phyloP scores from a whole-genome alignment of 1,139 yeast species.

The Neolecta irregularis region DNA sequence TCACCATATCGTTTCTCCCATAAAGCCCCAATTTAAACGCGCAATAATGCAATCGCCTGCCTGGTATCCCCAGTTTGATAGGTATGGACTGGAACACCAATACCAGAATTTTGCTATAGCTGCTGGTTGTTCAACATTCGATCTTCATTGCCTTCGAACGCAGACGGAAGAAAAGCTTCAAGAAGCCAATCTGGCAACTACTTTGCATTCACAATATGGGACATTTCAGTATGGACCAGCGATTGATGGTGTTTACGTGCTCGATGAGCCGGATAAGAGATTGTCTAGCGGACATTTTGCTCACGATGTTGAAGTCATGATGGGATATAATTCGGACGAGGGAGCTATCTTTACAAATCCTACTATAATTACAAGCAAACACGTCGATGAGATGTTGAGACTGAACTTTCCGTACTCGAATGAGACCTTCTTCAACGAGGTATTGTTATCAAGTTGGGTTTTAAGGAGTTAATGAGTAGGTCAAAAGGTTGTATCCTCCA shows the following conservation, averaged over 20 bases:
- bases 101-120: neutral
- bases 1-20: too few species aligned
- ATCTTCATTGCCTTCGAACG: slow-evolving; percentile 1
- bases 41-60: slow-evolving; percentile 5
- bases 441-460: too few species aligned
- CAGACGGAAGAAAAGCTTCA: neutral
- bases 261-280: slow-evolving; percentile 1
- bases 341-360: slow-evolving; percentile 3
- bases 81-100: neutral
- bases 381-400: too few species aligned
- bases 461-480: too few species aligned
- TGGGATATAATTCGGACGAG: slow-evolving; percentile 1
- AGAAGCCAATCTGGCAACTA: neutral
- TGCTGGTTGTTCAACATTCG: slow-evolving; percentile 1
- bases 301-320: slow-evolving; percentile 1
- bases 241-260: slow-evolving; percentile 3
- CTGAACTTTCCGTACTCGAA: too few species aligned
- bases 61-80: neutral
- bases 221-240: slow-evolving; percentile 3
- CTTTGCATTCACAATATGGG: neutral
- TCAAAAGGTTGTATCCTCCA: too few species aligned
- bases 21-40: slow-evolving; percentile 1
- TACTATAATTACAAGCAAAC: neutral
- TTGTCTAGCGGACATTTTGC: neutral
- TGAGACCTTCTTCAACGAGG: too few species aligned